phyloP scores from a whole-genome alignment of 768 basidiomycete species.

The Suillus placidus region DNA sequence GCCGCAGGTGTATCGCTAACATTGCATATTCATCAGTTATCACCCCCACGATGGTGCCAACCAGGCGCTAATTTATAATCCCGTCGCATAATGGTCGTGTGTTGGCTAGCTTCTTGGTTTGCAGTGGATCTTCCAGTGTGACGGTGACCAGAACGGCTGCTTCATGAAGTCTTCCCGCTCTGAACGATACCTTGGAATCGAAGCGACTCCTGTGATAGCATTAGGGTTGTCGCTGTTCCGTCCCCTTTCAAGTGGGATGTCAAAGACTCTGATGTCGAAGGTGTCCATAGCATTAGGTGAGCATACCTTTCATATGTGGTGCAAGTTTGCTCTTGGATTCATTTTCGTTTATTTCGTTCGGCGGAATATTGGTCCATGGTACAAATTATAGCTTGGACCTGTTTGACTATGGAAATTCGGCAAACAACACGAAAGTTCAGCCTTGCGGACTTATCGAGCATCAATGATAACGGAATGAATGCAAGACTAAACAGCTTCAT shows the following conservation, averaged over 20 bases:
- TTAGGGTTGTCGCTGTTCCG: slow-evolving; percentile 39
- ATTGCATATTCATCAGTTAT: slow-evolving; percentile 50
- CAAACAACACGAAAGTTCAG: slow-evolving; percentile 46
- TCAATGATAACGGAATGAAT: too few relatives aligned
- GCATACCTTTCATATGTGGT: slow-evolving; percentile 15
- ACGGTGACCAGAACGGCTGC: slow-evolving; percentile 38
- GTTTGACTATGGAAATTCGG: slow-evolving; percentile 45
- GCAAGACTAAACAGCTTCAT: too few relatives aligned
- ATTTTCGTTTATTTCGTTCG: too few relatives aligned
- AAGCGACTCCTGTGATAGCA: slow-evolving; percentile 38
- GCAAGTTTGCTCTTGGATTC: too few relatives aligned
- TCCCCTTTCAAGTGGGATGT: slow-evolving; percentile 52
- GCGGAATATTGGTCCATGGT: slow-evolving; percentile 44
- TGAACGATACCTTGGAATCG: slow-evolving; percentile 44
- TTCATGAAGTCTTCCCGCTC: slow-evolving; percentile 45
- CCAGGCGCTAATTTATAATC: slow-evolving; percentile 44
- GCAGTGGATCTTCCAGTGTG: slow-evolving; percentile 50
- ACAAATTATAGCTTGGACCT: slow-evolving; percentile 51
- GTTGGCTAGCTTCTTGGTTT: background rate
- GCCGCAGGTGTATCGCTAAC: background rate
- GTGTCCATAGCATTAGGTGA: slow-evolving; percentile 46
- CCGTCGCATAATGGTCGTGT: background rate
- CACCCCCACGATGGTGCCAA: slow-evolving; percentile 45
- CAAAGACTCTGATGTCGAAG: slow-evolving; percentile 43
- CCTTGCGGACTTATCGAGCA: slow-evolving; percentile 34